A percentile compares a stretch with the other conserved stretches of the same genome.
Evolutionary conservation across 352 stramenopile species (phyloP).

Genomic region (Globisporangium solare): DNA sequence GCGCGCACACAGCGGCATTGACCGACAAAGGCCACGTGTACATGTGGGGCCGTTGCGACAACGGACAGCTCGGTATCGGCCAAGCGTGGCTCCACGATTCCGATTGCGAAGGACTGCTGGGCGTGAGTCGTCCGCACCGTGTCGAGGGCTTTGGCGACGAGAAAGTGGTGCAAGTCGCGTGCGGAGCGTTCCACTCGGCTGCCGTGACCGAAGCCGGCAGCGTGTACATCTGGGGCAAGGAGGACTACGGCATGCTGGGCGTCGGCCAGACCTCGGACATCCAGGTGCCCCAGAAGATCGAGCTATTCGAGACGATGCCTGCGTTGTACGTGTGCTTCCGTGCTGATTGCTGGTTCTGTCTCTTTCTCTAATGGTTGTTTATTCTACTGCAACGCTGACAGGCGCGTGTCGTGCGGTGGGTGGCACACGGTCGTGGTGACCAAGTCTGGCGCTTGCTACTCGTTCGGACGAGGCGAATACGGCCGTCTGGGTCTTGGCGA

Average conservation of each 20-base stretch:
- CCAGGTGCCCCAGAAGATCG: conserved; percentile 48
- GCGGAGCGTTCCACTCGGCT: conserved; percentile 77
- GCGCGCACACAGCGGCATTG: conserved; percentile 68
- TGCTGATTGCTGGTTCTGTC: not conserved
- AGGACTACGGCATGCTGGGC: conserved; percentile 86
- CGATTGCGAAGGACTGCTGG: conserved; percentile 51
- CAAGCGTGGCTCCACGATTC: conserved; percentile 58
- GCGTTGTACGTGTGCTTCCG: conserved; percentile 38
- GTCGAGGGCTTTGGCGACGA: conserved; percentile 65
- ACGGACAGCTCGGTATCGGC: conserved; percentile 68
- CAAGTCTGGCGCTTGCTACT: conserved; percentile 69
- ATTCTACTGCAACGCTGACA: conserved; percentile 9
- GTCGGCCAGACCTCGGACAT: conserved; percentile 71
- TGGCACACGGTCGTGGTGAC: conserved; percentile 82
- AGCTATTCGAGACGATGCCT: conserved; percentile 64
- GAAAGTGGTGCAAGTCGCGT: conserved; percentile 76
- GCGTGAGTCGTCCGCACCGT: conserved; percentile 50
- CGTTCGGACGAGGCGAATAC: conserved; percentile 76
- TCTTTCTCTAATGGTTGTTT: not conserved
- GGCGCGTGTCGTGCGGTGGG: conserved; percentile 72
- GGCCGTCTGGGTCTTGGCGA: conserved; percentile 84
- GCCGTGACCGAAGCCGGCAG: conserved; percentile 61
- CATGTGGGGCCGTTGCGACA: conserved; percentile 76
- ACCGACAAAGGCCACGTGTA: conserved; percentile 70
- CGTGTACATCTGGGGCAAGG: conserved; percentile 84